Evolutionary conservation across 805 yeast species (phyloP).

Genomic region (Wickerhamomyces sydowiorum): DNA sequence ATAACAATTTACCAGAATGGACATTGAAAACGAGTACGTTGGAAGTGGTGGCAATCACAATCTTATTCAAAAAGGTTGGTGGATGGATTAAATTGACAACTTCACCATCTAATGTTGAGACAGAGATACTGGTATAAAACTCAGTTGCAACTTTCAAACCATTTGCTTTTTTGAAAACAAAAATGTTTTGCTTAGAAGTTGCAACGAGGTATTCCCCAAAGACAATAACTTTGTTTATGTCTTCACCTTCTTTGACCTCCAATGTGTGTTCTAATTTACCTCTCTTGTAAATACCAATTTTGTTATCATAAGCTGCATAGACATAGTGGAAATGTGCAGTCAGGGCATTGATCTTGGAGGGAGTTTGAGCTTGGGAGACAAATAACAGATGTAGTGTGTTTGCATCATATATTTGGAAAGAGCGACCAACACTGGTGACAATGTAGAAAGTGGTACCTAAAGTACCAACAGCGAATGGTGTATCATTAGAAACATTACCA

Average conservation of each 20-base stretch:
- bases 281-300: slow-evolving; percentile 74
- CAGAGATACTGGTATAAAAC: slow-evolving; percentile 56
- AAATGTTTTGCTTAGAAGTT: slow-evolving; percentile 40
- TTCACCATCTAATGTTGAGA: slow-evolving; percentile 61
- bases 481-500: slow-evolving; percentile 83
- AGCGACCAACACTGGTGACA: slow-evolving; percentile 83
- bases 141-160: slow-evolving; percentile 48
- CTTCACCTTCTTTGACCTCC: slow-evolving; percentile 27
- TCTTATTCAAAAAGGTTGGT: slow-evolving; percentile 87
- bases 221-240: slow-evolving; percentile 44
- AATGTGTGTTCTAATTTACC: slow-evolving; percentile 53
- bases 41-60: slow-evolving; percentile 73
- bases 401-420: slow-evolving; percentile 92
- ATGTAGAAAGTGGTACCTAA: slow-evolving; percentile 84
- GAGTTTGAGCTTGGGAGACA: slow-evolving; percentile 77
- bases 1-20: slow-evolving; percentile 69
- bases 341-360: slow-evolving; percentile 60
- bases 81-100: slow-evolving; percentile 72
- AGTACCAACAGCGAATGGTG: slow-evolving; percentile 84
- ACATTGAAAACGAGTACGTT: slow-evolving; percentile 63
- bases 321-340: slow-evolving; percentile 81
- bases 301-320: slow-evolving; percentile 67
- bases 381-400: slow-evolving; percentile 78
- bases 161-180: slow-evolving; percentile 47
- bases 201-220: slow-evolving; percentile 81